phyloP scores from a whole-genome alignment of 2,329 filamentous ascomycete genomes.

The Xylaria hypoxylon region DNA sequence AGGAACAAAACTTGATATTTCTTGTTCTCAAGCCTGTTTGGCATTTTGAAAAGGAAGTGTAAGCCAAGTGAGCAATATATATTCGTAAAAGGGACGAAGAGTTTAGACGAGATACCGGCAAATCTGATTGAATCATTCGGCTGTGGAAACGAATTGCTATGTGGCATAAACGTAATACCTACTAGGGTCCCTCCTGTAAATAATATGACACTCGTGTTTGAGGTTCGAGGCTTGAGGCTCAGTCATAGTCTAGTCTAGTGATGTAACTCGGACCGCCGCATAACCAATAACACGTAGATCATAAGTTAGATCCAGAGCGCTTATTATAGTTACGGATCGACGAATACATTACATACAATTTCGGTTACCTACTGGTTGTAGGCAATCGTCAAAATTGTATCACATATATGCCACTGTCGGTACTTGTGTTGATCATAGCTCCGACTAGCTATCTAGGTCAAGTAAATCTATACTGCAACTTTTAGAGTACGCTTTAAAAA shows the following conservation, averaged over 20 bases:
- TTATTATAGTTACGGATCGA: slow-evolving; percentile 10
- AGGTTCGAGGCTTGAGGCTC: slow-evolving; percentile 21
- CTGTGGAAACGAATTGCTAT: background rate
- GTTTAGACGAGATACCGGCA: background rate
- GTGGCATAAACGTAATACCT: slow-evolving; percentile 9
- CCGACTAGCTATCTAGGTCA: too few relatives aligned
- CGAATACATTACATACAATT: background rate
- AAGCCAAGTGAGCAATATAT: too few relatives aligned
- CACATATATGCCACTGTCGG: too few relatives aligned
- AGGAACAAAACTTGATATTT: too few relatives aligned
- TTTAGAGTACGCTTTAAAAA: too few relatives aligned
- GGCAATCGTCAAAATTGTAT: too few relatives aligned
- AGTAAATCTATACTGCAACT: too few relatives aligned
- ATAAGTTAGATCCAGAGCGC: background rate
- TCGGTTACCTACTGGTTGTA: too few relatives aligned
- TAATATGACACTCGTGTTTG: slow-evolving; percentile 29
- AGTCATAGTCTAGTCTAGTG: background rate
- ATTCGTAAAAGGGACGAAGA: background rate
- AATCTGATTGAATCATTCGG: background rate
- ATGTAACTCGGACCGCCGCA: background rate
- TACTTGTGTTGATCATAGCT: too few relatives aligned
- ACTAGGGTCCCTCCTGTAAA: slow-evolving; percentile 20
- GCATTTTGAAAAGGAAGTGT: too few relatives aligned
- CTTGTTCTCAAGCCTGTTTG: too few relatives aligned
- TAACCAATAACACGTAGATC: background rate